Conservation (phyloP, 225 moss, liverwort and hornwort species). For the Rhytidiadelphus loreus region DNA sequence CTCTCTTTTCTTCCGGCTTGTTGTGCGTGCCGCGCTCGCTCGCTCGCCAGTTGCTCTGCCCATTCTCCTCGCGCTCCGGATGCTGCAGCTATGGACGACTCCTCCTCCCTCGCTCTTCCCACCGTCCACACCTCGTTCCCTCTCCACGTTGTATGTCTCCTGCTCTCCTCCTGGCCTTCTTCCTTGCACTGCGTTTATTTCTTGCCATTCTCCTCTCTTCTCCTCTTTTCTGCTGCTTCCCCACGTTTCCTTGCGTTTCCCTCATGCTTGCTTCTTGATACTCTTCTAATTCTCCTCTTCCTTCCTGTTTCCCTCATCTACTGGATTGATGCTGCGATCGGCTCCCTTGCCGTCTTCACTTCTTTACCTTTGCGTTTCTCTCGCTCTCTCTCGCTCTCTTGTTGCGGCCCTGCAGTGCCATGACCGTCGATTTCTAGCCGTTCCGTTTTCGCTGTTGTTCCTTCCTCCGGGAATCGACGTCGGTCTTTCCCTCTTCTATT, state of each 20-base stretch:
- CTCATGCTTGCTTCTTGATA: not conserved
- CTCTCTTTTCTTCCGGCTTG: not conserved
- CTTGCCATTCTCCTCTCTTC: not conserved
- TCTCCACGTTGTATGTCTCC: slow-evolving; percentile 19
- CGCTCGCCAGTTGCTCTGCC: not conserved
- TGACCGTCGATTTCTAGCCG: not conserved
- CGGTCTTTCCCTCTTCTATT: not conserved
- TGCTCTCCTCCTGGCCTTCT: not conserved
- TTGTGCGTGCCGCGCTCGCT: not conserved
- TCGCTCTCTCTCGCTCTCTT: not conserved
- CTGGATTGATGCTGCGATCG: not conserved
- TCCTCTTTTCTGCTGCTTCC: not conserved
- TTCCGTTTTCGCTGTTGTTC: not conserved
- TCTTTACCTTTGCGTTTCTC: not conserved
- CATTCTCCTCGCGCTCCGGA: not conserved
- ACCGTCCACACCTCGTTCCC: slow-evolving; percentile 6
- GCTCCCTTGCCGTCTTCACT: not conserved
- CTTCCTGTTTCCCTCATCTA: not conserved
- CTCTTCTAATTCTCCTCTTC: not conserved
- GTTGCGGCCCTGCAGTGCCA: not conserved
- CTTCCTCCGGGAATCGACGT: not conserved
- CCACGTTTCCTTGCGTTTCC: not conserved
- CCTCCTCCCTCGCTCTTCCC: slow-evolving; percentile 3
- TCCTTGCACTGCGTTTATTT: not conserved
- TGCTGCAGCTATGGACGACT: slow-evolving; percentile 31